Percentiles rank a stretch among this genome's conserved stretches.
These are phyloP conservation scores for Solanum corneliomulleri DNA, from an alignment of 257 asterid genomes.

Conservation along the genomic window DNA sequence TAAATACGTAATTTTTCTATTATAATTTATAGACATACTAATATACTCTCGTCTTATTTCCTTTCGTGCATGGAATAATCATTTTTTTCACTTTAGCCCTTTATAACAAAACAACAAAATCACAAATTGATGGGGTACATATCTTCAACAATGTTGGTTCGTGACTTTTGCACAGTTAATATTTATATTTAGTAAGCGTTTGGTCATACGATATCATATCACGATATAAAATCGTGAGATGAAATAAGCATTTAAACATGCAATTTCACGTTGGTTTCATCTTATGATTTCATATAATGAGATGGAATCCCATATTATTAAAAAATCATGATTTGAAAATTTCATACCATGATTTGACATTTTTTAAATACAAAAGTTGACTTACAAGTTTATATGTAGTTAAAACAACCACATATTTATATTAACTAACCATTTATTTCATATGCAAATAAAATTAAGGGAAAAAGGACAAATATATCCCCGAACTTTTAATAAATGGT, in stretches of 20 bases:
- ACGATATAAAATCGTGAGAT: not conserved
- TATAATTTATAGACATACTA: not conserved
- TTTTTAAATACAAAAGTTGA: not conserved
- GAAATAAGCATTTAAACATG: not conserved
- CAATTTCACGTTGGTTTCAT: not conserved
- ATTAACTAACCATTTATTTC: no score
- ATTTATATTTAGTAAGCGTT: not conserved
- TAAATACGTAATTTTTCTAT: no score
- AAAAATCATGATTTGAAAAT: not conserved
- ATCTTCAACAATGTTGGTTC: not conserved
- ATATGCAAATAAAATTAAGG: not conserved
- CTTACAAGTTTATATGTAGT: not conserved
- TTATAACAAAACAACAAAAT: not conserved
- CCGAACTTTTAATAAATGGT: no score
- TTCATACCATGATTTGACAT: not conserved
- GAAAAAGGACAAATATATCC: no score
- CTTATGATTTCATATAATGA: not conserved
- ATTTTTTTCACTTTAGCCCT: no score
- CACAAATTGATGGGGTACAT: not conserved
- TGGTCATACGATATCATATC: not conserved
- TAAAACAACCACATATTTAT: not conserved
- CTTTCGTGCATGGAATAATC: not conserved
- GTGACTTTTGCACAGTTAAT: not conserved
- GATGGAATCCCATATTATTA: not conserved
- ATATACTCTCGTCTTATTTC: not conserved